Conservation (phyloP, 768 basidiomycete genomes). For the Rhizopogon vinicolor region DNA sequence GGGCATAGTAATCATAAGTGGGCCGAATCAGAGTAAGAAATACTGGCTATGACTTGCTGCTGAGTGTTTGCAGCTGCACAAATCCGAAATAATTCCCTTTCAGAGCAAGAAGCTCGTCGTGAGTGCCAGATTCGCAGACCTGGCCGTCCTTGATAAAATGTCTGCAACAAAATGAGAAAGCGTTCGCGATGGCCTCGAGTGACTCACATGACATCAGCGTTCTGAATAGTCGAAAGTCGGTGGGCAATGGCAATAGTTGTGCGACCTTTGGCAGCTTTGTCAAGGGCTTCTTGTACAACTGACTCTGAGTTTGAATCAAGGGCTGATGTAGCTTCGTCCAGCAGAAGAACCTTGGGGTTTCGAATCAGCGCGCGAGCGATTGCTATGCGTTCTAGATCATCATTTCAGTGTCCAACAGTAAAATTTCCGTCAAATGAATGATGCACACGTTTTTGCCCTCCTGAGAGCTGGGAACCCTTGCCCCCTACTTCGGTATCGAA, state of each 20-base stretch:
- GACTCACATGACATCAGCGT: constrained; percentile 80
- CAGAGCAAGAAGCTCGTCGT: constrained; percentile 69
- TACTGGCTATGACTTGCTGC: constrained; percentile 26
- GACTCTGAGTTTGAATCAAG: constrained; percentile 90
- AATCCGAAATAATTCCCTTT: constrained; percentile 78
- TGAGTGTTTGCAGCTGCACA: constrained; percentile 78
- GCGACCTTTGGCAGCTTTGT: constrained; percentile 86
- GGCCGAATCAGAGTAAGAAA: neutral
- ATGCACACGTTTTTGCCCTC: constrained; percentile 76
- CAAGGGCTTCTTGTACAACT: constrained; percentile 92
- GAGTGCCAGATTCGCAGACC: constrained; percentile 83
- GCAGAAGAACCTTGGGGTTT: constrained; percentile 81
- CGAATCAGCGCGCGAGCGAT: constrained; percentile 88
- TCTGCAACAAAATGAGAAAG: constrained; percentile 31
- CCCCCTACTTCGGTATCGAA: constrained; percentile 91
- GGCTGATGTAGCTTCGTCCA: constrained; percentile 91
- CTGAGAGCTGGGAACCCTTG: constrained; percentile 85
- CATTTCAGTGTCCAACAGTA: constrained; percentile 1
- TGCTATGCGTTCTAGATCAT: constrained; percentile 53
- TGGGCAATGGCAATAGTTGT: constrained; percentile 97
- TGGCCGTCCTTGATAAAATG: constrained; percentile 88
- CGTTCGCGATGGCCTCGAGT: neutral
- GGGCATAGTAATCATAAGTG: neutral
- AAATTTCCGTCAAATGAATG: neutral
- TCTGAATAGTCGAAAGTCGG: constrained; percentile 90